phyloP scores from a whole-genome alignment of 208 protist genomes.

The Trypanosoma rangeli region DNA sequence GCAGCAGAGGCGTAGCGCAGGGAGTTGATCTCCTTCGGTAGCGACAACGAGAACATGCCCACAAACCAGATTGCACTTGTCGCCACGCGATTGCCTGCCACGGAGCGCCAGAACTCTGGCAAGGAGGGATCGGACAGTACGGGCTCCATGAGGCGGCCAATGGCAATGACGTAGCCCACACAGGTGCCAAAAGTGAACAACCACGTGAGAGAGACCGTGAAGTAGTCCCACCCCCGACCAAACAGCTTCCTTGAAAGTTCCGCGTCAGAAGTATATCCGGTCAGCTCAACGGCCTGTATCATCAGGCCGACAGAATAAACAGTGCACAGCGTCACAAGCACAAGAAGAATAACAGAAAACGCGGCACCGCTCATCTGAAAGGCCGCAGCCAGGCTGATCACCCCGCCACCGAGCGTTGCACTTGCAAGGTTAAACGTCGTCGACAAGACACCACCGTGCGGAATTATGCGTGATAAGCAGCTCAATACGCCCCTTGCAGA shows the following conservation, averaged over 20 bases:
- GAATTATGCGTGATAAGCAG: slow-evolving; percentile 33
- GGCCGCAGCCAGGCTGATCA: slow-evolving; percentile 48
- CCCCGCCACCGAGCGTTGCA: slow-evolving; percentile 62
- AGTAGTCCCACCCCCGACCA: slow-evolving; percentile 72
- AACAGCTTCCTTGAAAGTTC: slow-evolving; percentile 61
- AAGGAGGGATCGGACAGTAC: slow-evolving; percentile 42
- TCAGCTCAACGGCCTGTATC: slow-evolving; percentile 70
- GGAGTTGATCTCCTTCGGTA: slow-evolving; percentile 83
- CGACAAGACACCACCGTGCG: slow-evolving; percentile 55
- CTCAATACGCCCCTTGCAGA: not conserved
- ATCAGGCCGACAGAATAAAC: slow-evolving; percentile 85
- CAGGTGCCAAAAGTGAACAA: slow-evolving; percentile 85
- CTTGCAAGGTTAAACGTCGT: slow-evolving; percentile 55
- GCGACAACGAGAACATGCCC: slow-evolving; percentile 73
- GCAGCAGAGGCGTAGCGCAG: slow-evolving; percentile 66
- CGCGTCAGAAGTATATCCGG: slow-evolving; percentile 62
- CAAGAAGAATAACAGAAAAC: slow-evolving; percentile 49
- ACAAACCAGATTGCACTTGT: slow-evolving; percentile 58
- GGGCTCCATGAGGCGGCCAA: slow-evolving; percentile 55
- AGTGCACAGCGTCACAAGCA: slow-evolving; percentile 56
- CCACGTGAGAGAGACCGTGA: slow-evolving; percentile 74
- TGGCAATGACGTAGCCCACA: slow-evolving; percentile 84
- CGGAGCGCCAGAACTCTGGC: slow-evolving; percentile 39
- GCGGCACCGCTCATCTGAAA: slow-evolving; percentile 66
- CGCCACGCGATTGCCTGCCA: slow-evolving; percentile 61